A percentile compares a stretch with the other conserved stretches of the same genome.
Evolutionary conservation across 305 asterid genomes (phyloP).

Genomic region (Lippia alba): DNA sequence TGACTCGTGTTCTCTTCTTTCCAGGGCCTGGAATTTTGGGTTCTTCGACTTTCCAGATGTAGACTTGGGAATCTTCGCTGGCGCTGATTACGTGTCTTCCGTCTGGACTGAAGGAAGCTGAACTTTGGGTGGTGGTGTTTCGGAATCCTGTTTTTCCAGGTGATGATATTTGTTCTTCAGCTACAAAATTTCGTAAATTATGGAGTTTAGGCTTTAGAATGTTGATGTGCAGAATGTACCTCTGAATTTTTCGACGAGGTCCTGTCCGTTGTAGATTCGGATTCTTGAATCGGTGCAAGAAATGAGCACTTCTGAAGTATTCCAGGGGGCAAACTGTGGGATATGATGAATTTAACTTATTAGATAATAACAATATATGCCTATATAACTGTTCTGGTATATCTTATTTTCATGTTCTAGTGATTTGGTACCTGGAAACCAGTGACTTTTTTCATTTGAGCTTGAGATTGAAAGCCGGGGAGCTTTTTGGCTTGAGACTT

Average conservation of each 20-base stretch:
- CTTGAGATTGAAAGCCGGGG: conserved; percentile 56
- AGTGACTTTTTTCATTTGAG: conserved; percentile 53
- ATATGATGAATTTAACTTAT: background rate
- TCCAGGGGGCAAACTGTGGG: conserved; percentile 72
- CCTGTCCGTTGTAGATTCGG: conserved; percentile 71
- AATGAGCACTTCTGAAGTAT: conserved; percentile 74
- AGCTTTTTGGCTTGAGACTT: conserved; percentile 51
- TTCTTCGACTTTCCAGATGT: conserved; percentile 80
- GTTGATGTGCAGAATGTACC: conserved; percentile 43
- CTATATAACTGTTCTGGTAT: too few species aligned
- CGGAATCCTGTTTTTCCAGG: conserved; percentile 67
- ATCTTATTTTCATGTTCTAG: conserved; percentile 11
- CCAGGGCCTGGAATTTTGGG: conserved; percentile 47
- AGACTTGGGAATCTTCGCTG: conserved; percentile 89
- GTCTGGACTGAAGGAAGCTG: conserved; percentile 77
- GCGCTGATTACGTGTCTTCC: conserved; percentile 82
- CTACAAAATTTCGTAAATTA: background rate
- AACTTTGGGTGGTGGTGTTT: conserved; percentile 84
- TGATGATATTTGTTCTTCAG: conserved; percentile 1
- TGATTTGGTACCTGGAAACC: conserved; percentile 77
- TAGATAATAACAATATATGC: background rate
- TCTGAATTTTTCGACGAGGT: conserved; percentile 68
- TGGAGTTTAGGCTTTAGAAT: conserved; percentile 3
- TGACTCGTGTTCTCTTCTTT: conserved; percentile 46
- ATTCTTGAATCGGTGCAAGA: conserved; percentile 90